A percentile compares a stretch with the other conserved stretches of the same genome.
These are phyloP conservation scores for Papiliotrema flavescens DNA, from an alignment of 1,284 basidiomycete genomes.

Conservation along the genomic window DNA sequence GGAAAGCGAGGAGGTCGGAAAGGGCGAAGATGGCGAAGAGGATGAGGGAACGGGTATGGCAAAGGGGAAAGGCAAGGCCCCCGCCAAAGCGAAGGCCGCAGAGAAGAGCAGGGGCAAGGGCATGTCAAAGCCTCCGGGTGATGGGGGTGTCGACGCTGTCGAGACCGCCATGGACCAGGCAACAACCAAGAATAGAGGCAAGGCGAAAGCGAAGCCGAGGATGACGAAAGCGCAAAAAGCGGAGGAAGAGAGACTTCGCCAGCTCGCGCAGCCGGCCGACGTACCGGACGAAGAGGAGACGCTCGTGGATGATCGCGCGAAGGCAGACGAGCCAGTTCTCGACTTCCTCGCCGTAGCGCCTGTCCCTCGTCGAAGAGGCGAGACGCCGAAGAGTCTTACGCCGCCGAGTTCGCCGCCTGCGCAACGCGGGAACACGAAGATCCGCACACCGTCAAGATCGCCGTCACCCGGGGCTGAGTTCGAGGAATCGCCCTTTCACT, in stretches of 20 bases:
- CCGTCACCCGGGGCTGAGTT: background rate
- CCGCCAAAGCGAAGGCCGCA: background rate
- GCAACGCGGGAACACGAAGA: background rate
- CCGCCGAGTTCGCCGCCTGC: constrained; percentile 16
- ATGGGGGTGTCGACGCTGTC: background rate
- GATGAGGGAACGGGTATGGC: too few relatives aligned
- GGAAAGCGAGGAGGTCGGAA: background rate
- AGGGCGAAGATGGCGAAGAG: background rate
- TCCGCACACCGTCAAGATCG: background rate
- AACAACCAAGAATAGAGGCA: background rate
- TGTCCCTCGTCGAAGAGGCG: constrained; percentile 16
- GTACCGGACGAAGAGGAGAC: constrained; percentile 10
- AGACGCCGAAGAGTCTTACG: constrained; percentile 7
- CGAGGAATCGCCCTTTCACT: background rate
- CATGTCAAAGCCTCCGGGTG: background rate
- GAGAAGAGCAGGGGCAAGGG: background rate
- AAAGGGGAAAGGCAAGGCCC: background rate
- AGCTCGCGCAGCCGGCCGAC: too few relatives aligned
- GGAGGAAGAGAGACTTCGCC: background rate
- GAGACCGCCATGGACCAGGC: too few relatives aligned
- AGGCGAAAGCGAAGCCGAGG: constrained; percentile 1
- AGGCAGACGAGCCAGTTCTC: constrained; percentile 18
- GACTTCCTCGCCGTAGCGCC: constrained; percentile 37
- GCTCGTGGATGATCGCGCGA: constrained; percentile 1
- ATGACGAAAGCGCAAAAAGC: constrained; percentile 11